Percentiles rank a stretch among this genome's conserved stretches.
phyloP scores from a whole-genome alignment of 2,329 filamentous ascomycete genomes.

The Dothidotthia symphoricarpi region DNA sequence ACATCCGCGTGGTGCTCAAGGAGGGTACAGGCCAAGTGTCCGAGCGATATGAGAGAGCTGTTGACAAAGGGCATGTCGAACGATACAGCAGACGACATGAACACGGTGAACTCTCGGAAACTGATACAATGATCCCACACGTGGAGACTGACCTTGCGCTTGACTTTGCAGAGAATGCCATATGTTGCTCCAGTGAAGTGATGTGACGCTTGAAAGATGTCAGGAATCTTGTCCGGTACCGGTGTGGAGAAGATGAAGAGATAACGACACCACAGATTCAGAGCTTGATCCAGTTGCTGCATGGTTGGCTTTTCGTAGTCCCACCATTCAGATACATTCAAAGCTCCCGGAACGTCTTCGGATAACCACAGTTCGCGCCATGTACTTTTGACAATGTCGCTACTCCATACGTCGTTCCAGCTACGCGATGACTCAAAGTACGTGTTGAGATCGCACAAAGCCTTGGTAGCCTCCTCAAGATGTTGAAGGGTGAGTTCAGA shows the following conservation, averaged over 20 bases:
- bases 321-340: slow-evolving; percentile 44
- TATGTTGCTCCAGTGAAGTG: slow-evolving; percentile 62
- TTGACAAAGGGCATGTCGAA: slow-evolving; percentile 38
- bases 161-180: slow-evolving; percentile 60
- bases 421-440: slow-evolving; percentile 46
- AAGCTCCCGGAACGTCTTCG: slow-evolving; percentile 41
- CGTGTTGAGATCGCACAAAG: slow-evolving; percentile 44
- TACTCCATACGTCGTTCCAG: slow-evolving; percentile 14
- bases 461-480: slow-evolving; percentile 6
- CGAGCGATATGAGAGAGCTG: slow-evolving; percentile 40
- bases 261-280: slow-evolving; percentile 47
- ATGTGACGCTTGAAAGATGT: slow-evolving; percentile 63
- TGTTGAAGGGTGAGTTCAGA: slow-evolving; percentile 41
- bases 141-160: slow-evolving; percentile 62
- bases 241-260: slow-evolving; percentile 59
- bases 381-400: slow-evolving; percentile 44
- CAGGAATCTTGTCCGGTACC: slow-evolving; percentile 56
- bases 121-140: slow-evolving; percentile 64
- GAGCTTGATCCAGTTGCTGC: neutral
- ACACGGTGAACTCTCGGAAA: slow-evolving; percentile 55
- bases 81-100: slow-evolving; percentile 44
- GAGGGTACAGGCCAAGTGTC: slow-evolving; percentile 48
- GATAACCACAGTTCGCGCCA: slow-evolving; percentile 47
- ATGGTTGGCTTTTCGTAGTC: slow-evolving; percentile 41
- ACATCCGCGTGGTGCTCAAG: slow-evolving; percentile 61